Base-by-base conservation (phyloP, 108 stramenopile genomes). In the Cyclostephanos tholiformis region DNA sequence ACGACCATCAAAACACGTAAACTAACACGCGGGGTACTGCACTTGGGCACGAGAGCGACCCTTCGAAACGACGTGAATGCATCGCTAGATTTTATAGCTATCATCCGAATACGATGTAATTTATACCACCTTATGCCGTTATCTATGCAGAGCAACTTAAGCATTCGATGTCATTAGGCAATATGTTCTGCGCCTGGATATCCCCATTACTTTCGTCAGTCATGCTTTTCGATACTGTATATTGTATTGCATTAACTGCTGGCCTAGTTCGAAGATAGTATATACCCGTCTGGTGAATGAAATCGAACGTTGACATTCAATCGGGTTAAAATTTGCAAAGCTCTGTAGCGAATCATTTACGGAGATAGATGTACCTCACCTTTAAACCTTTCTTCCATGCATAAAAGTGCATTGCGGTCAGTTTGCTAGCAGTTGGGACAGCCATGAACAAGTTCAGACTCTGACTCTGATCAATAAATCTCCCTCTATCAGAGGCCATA, bases 331-430 rank as follows among this genome's bases (percentile, higher is more conserved):
- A 22, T 44, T 22, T 4, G 25, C 75, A 79, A 74, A 63, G 23
- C 1, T 55, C 1, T 4, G 23, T 55, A 16, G 22, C 26, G 3
- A 26, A 1, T 25, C 23, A 55, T 27, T 25, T 26, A 12, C 12
- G 13, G 1, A 12, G 9, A 36, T 41, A 27, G 6, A 26, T 6
- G 26, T 30, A 12, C 29, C 89, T 67, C 65, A 89, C 89, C 85
- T 95, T 97, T 48, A 97, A 73, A 3, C 94, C 95, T 69, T 93
- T 91, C 68, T 97, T 96, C 97, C 97, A 98, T 13, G 94, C 97
- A 81, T 98, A 98, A 81, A 98, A 99, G 79, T 99, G 97, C 97
- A 98, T 98, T 9, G 97, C 94, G 27, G 97, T 97, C 27, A 99
- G 79, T 80, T 95, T 94, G 50, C 93, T 91, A 35, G 85, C 75